phyloP scores from a whole-genome alignment of 2,329 filamentous ascomycete species.

The Exophiala calicioides region DNA sequence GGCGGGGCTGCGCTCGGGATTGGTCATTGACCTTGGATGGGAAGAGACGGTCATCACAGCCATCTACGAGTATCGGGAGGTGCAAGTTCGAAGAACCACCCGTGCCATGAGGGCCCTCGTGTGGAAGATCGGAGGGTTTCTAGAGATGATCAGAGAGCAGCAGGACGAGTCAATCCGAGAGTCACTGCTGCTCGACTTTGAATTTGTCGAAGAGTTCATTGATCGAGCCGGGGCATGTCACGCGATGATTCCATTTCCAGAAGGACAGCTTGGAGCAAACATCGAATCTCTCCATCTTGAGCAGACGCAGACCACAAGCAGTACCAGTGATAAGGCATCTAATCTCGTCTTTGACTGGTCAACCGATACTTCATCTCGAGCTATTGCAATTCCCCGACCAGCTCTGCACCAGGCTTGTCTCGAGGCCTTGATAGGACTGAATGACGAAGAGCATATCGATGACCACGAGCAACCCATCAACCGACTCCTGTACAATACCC shows the following conservation, averaged over 20 bases:
- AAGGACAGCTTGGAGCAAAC: slow-evolving; percentile 6
- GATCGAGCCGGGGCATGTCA: slow-evolving; percentile 24
- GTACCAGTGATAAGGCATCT: not conserved
- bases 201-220: slow-evolving; percentile 33
- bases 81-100: slow-evolving; percentile 68
- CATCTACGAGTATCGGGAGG: slow-evolving; percentile 87
- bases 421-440: slow-evolving; percentile 67
- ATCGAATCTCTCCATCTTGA: slow-evolving; percentile 11
- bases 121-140: slow-evolving; percentile 61
- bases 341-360: slow-evolving; percentile 29
- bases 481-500: slow-evolving; percentile 70
- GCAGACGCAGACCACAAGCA: not conserved
- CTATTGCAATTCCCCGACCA: slow-evolving; percentile 63
- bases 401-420: slow-evolving; percentile 74
- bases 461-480: slow-evolving; percentile 84
- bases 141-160: slow-evolving; percentile 18
- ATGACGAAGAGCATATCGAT: slow-evolving; percentile 64
- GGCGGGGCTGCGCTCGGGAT: slow-evolving; percentile 79
- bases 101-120: slow-evolving; percentile 73
- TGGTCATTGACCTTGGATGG: slow-evolving; percentile 93
- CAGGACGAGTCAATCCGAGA: slow-evolving; percentile 16
- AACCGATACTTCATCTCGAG: slow-evolving; percentile 17
- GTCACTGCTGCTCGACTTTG: slow-evolving; percentile 30
- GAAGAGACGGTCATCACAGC: slow-evolving; percentile 81
- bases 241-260: slow-evolving; percentile 10